A percentile compares a stretch with the other conserved stretches of the same genome.
Conservation (phyloP, 768 basidiomycete species). For the Tricholoma furcatifolium region DNA sequence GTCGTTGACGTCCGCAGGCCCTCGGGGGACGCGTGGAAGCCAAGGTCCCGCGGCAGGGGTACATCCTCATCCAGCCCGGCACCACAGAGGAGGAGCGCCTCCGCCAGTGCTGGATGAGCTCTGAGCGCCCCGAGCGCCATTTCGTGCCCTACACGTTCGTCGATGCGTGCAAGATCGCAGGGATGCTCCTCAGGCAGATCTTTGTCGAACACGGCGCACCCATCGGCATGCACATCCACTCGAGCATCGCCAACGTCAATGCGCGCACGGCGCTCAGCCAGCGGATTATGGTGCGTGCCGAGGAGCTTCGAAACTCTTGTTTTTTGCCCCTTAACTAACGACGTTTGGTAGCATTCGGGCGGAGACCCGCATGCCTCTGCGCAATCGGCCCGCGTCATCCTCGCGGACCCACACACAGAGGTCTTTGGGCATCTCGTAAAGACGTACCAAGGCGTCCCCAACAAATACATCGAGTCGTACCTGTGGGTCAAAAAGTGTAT, state of each 20-base stretch:
- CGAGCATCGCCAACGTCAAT: constrained; percentile 77
- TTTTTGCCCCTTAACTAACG: neutral
- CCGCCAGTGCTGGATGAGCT: constrained; percentile 66
- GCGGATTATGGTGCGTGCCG: constrained; percentile 66
- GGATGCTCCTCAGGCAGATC: constrained; percentile 72
- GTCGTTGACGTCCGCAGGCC: too few relatives aligned
- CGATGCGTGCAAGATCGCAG: constrained; percentile 81
- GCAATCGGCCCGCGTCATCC: constrained; percentile 72
- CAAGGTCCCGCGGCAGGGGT: constrained; percentile 78
- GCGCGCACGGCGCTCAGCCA: constrained; percentile 63
- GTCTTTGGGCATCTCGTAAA: constrained; percentile 74
- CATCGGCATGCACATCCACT: constrained; percentile 77
- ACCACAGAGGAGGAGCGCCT: constrained; percentile 75
- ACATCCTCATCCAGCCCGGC: constrained; percentile 66
- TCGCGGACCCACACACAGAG: constrained; percentile 79
- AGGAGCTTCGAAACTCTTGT: too few relatives aligned
- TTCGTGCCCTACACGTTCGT: constrained; percentile 83
- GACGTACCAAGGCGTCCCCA: constrained; percentile 63
- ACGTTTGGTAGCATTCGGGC: constrained; percentile 72
- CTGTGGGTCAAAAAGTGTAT: constrained; percentile 85
- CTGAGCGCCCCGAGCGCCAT: constrained; percentile 70
- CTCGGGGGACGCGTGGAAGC: constrained; percentile 75
- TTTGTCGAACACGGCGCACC: constrained; percentile 65
- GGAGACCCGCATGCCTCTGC: constrained; percentile 71
- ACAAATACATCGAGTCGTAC: constrained; percentile 79